Conservation (phyloP, 2,329 filamentous ascomycete species). For the Shiraia bambusicola region DNA sequence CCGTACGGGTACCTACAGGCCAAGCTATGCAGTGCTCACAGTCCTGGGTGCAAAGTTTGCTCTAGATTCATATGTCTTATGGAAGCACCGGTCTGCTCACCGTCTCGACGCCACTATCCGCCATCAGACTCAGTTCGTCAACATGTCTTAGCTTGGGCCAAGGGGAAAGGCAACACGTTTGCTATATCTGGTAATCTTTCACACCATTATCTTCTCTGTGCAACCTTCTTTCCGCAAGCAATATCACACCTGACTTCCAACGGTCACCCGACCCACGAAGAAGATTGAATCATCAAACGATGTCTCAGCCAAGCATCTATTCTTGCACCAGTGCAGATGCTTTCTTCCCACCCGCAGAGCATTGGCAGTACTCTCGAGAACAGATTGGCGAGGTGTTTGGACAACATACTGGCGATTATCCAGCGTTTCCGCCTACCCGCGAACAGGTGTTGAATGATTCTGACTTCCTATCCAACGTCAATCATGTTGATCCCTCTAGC, state of each 20-base stretch:
- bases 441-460: conserved; percentile 10
- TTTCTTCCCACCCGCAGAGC: conserved; percentile 2
- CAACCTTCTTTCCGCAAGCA: conserved; percentile 17
- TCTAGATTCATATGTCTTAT: conserved; percentile 1
- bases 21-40: background rate
- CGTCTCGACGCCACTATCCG: conserved; percentile 8
- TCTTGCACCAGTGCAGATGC: background rate
- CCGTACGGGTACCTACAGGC: background rate
- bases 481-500: conserved; percentile 3
- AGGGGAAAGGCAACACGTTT: conserved; percentile 6
- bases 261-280: conserved; percentile 4
- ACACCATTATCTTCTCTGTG: conserved; percentile 17
- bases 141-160: conserved; percentile 28
- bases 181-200: conserved; percentile 26
- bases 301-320: conserved; percentile 20
- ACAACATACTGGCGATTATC: background rate
- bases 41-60: conserved; percentile 8
- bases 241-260: conserved; percentile 2
- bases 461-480: conserved; percentile 5
- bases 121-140: conserved; percentile 8
- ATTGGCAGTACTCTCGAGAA: conserved; percentile 10
- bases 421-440: conserved; percentile 7
- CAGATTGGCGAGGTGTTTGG: conserved; percentile 15
- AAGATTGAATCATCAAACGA: conserved; percentile 5
- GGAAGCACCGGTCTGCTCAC: conserved; percentile 7